Evolutionary conservation across 2,329 filamentous ascomycete genomes (phyloP).

Genomic region (Fusarium oligoseptatum): DNA sequence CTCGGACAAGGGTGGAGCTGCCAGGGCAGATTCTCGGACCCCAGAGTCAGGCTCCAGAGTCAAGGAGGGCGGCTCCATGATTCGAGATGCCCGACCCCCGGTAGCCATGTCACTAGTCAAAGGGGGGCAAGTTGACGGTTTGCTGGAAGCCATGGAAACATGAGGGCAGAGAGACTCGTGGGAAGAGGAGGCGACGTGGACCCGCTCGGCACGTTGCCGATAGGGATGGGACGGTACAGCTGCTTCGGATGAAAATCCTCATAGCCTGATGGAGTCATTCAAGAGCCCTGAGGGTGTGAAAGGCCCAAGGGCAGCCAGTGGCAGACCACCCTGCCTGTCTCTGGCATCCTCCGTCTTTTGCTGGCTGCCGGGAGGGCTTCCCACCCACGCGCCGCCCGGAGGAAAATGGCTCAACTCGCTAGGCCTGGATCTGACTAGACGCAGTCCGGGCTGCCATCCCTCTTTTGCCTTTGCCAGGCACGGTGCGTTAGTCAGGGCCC

Average conservation of each 20-base stretch:
- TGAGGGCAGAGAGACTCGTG: constrained; percentile 1
- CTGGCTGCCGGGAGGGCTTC: constrained; percentile 1
- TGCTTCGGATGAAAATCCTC: constrained; percentile 25
- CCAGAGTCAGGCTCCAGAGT: constrained; percentile 10
- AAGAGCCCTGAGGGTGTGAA: constrained; percentile 19
- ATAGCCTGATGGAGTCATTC: constrained; percentile 3
- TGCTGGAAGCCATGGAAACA: constrained; percentile 5
- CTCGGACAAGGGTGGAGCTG: constrained; percentile 22
- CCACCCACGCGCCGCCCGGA: constrained; percentile 5
- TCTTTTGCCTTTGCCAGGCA: constrained; percentile 33
- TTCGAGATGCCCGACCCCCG: constrained; percentile 36
- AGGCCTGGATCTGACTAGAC: constrained; percentile 27
- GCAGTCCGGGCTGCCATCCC: constrained; percentile 15
- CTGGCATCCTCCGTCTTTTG: constrained; percentile 15
- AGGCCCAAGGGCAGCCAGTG: constrained; percentile 30
- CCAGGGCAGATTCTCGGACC: constrained; percentile 1
- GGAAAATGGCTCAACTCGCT: constrained; percentile 46
- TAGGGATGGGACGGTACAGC: constrained; percentile 18
- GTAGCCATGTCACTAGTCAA: constrained; percentile 34
- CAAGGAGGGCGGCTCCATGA: constrained; percentile 36
- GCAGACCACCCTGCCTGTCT: neutral
- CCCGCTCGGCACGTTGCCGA: constrained; percentile 42
- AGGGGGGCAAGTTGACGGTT: constrained; percentile 7
- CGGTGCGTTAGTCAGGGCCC: constrained; percentile 48
- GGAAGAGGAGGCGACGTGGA: constrained; percentile 18